A percentile compares a stretch with the other conserved stretches of the same genome.
phyloP scores from a whole-genome alignment of 768 basidiomycete species.

The Lepiota venenata region DNA sequence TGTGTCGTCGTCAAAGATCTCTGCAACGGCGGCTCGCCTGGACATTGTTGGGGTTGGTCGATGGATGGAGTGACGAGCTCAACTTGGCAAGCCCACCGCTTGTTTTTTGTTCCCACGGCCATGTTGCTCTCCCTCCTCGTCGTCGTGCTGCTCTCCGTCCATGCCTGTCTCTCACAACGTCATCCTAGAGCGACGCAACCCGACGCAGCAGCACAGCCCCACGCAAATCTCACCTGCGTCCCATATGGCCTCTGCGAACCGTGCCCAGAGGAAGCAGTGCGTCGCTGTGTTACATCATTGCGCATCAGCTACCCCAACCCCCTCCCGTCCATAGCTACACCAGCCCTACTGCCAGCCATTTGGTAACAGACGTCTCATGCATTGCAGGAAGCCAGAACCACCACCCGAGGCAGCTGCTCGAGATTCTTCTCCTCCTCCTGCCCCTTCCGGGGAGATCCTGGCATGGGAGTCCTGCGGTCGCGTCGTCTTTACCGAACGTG shows the following conservation, averaged over 20 bases:
- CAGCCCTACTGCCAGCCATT: slow-evolving; percentile 96
- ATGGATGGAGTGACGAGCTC: slow-evolving; percentile 3
- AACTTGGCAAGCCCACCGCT: slow-evolving; percentile 1
- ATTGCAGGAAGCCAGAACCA: slow-evolving; percentile 44
- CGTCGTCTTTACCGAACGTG: slow-evolving; percentile 72
- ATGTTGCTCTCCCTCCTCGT: no score
- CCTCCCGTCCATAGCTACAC: slow-evolving; percentile 46
- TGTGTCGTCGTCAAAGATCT: slow-evolving; percentile 94
- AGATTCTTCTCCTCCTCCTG: slow-evolving; percentile 19
- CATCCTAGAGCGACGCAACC: no score
- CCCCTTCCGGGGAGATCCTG: slow-evolving; percentile 38
- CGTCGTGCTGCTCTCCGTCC: no score
- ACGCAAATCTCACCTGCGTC: slow-evolving; percentile 36
- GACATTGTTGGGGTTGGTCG: slow-evolving; percentile 44
- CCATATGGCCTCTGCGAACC: slow-evolving; percentile 59
- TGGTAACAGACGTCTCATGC: slow-evolving; percentile 87
- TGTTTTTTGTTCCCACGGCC: slow-evolving; percentile 13
- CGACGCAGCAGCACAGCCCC: not conserved
- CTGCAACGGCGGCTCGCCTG: slow-evolving; percentile 62
- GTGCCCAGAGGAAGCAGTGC: slow-evolving; percentile 61
- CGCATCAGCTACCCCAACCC: not conserved
- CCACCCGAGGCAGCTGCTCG: not conserved
- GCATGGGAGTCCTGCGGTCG: slow-evolving; percentile 96
- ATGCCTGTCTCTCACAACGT: not conserved
- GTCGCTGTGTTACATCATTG: slow-evolving; percentile 21